phyloP scores from a whole-genome alignment of 129 eudicot genomes.

The Glebionis coronaria region DNA sequence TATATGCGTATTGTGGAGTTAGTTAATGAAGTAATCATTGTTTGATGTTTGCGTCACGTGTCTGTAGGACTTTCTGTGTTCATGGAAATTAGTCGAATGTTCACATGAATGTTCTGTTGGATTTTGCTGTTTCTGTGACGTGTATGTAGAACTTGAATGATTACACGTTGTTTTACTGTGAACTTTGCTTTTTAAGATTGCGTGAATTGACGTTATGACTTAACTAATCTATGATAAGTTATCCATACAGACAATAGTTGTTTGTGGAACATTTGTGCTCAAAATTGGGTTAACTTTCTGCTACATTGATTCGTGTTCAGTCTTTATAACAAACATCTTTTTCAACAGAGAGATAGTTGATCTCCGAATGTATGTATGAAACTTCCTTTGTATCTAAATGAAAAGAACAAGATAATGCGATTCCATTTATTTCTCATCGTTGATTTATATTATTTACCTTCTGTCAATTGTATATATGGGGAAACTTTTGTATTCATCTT shows the following conservation, averaged over 20 bases:
- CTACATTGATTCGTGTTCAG: neutral
- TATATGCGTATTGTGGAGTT: too few relatives aligned
- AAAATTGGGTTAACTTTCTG: neutral
- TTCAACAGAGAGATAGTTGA: neutral
- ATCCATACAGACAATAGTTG: neutral
- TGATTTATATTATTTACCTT: neutral
- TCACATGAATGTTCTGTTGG: neutral
- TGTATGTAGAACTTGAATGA: constrained; percentile 3
- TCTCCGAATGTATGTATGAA: constrained; percentile 1
- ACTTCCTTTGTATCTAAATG: neutral
- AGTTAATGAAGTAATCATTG: too few relatives aligned
- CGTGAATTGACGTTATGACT: constrained; percentile 3
- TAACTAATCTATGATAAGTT: neutral
- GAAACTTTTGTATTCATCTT: constrained; percentile 1
- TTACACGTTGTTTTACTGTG: neutral
- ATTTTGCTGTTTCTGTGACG: constrained; percentile 2
- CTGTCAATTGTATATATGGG: neutral
- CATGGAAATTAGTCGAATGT: neutral
- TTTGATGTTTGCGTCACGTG: neutral
- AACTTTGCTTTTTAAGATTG: neutral
- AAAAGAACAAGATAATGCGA: neutral
- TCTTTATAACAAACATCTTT: neutral
- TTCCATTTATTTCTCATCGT: neutral
- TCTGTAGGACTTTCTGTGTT: too few relatives aligned
- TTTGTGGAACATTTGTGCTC: neutral